These are phyloP conservation scores for Cenococcum geophilum DNA, from an alignment of 495 filamentous ascomycete species.

Conservation along the genomic window DNA sequence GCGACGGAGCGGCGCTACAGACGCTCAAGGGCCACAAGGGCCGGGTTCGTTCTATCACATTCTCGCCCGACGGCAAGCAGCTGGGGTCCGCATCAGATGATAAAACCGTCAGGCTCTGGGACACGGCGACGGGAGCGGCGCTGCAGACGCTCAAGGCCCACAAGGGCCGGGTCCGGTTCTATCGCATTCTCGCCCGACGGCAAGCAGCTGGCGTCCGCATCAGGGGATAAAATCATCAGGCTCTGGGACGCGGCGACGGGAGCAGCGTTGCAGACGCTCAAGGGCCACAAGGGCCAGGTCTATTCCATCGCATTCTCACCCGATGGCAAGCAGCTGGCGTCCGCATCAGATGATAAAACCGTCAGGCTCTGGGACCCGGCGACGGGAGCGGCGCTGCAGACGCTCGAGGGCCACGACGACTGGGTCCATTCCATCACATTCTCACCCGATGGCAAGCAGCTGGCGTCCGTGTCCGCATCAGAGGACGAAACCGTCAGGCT, in stretches of 20 bases:
- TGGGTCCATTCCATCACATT: not conserved
- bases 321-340: slow-evolving; percentile 48
- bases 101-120: slow-evolving; percentile 69
- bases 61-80: slow-evolving; percentile 85
- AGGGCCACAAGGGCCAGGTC: too few species aligned
- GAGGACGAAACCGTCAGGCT: not conserved
- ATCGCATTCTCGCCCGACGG: too few species aligned
- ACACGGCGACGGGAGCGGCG: slow-evolving; percentile 68
- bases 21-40: too few species aligned
- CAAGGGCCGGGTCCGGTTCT: slow-evolving; percentile 87
- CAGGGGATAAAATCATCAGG: too few species aligned
- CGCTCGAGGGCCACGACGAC: not conserved
- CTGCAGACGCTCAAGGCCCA: slow-evolving; percentile 70
- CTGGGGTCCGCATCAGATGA: slow-evolving; percentile 86
- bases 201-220: too few species aligned
- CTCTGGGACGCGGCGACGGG: too few species aligned
- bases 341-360: slow-evolving; percentile 5
- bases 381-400: not conserved
- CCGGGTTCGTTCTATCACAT: slow-evolving; percentile 53
- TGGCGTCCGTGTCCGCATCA: not conserved
- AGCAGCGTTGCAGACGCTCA: too few species aligned
- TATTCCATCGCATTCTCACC: slow-evolving; percentile 85
- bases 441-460: not conserved
- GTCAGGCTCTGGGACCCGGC: slow-evolving; percentile 1
- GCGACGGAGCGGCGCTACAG: too few species aligned